These are phyloP conservation scores for Auriculariales sp. DNA, from an alignment of 768 basidiomycete genomes.

Conservation along the genomic window DNA sequence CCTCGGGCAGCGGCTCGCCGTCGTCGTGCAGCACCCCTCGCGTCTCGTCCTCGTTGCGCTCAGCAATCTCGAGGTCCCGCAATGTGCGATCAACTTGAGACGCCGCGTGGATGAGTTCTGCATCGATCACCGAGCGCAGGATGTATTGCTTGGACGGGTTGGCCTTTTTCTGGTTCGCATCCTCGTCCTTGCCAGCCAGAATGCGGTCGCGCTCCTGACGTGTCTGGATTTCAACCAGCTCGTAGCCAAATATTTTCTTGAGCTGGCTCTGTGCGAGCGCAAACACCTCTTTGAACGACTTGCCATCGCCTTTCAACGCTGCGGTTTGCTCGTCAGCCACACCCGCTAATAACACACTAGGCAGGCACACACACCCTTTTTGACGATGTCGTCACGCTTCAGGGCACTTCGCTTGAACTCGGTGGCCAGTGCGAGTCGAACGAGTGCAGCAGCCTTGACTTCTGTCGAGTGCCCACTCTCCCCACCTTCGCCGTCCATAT, in stretches of 20 bases:
- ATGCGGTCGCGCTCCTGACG: conserved; percentile 34
- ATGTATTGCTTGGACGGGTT: conserved; percentile 66
- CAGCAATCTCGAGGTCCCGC: conserved; percentile 22
- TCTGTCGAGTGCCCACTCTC: not conserved
- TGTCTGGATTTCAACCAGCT: conserved; percentile 63
- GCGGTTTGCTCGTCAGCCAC: not conserved
- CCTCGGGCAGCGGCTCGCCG: conserved; percentile 31
- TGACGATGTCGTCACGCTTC: conserved; percentile 71
- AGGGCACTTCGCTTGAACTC: conserved; percentile 58
- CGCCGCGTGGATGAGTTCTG: conserved; percentile 46
- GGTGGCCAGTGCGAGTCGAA: conserved; percentile 66
- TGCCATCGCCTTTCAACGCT: conserved; percentile 35
- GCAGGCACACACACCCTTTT: conserved; percentile 45
- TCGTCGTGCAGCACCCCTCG: conserved; percentile 28
- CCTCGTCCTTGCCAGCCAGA: conserved; percentile 12
- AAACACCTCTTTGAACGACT: conserved; percentile 54
- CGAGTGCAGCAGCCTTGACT: conserved; percentile 49
- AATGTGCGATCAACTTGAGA: conserved; percentile 30
- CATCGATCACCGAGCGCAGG: conserved; percentile 58
- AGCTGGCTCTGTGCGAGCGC: conserved; percentile 49
- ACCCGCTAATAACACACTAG: not conserved
- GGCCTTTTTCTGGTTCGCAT: conserved; percentile 20
- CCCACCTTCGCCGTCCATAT: not conserved
- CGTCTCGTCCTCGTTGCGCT: conserved; percentile 31
- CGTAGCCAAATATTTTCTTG: conserved; percentile 60